Evolutionary conservation across 176 grass and related monocot species (phyloP), one percentile per base, ranked within the genome.

Genomic region (Rhipidocladum racemiflorum): DNA sequence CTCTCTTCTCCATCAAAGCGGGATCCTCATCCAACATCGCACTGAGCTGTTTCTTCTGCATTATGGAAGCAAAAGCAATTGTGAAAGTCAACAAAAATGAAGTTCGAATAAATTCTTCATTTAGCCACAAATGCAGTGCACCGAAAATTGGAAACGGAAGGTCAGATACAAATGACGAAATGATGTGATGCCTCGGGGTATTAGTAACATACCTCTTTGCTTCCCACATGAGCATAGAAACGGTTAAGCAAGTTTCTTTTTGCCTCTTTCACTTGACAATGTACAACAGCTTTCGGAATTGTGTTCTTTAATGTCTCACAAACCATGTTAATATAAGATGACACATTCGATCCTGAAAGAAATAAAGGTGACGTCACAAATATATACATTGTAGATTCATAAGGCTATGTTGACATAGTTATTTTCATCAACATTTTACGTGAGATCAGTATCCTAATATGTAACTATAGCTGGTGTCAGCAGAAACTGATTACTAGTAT

Each of bases 1-100:
- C 91, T 72, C 97, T 99, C 83, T 99, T 99, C 91, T 95, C 97
- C 97, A 99, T 99, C 76, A 99, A 78, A 87, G 82, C 72, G 12
- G 97, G 97, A 14, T 99, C 97, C 73, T 99, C 97, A 8, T 99
- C 97, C 85, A 99, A 85, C 97, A 99, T 99, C 16, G 85, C 91
- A 23, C 93, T 99, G 29, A 99, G 97, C 63, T 99, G 97, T 32
- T 99, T 91, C 81, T 99, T 96, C 97, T 99, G 92, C 25, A 61
- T 81, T 6, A 36, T 28, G 71, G 24, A 88, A 83, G 25, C 38
- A 15, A 71, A 15, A 28, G 2, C 60, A 82, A 43, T 25, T 46
- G 20, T 61, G 51, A 36, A 70, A 16, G 61, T 23, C 36, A 60
- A 4, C 6, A 7, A 24, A 60, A 53, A 0, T 12, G 1, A 40